Evolutionary conservation across 2,329 filamentous ascomycete species (phyloP).

Genomic region (Phoma sp.): DNA sequence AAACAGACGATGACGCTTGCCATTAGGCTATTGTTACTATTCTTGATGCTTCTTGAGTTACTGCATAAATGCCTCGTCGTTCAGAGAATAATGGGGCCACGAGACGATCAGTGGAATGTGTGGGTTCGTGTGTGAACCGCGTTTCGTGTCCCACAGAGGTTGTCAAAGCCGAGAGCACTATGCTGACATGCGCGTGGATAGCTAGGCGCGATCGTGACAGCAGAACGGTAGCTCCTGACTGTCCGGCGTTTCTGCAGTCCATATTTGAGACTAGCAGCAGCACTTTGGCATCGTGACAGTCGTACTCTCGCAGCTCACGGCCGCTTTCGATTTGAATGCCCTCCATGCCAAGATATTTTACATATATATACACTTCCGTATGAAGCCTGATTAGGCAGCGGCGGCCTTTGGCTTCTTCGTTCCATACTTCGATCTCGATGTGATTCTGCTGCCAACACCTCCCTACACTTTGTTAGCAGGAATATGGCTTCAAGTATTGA

Average conservation of each 20-base stretch:
- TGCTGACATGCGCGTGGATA: not conserved
- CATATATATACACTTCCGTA: constrained; percentile 28
- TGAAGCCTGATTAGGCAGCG: constrained; percentile 26
- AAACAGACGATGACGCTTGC: constrained; percentile 3
- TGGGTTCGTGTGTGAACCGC: not conserved
- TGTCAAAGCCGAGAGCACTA: not conserved
- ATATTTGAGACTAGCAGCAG: not conserved
- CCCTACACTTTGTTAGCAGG: constrained; percentile 64
- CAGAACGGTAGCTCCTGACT: not conserved
- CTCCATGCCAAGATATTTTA: constrained; percentile 37
- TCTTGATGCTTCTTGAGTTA: not conserved
- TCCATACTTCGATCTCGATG: constrained; percentile 92
- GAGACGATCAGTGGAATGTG: not conserved
- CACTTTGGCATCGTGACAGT: not conserved
- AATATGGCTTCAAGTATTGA: not conserved
- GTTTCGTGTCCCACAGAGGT: not conserved
- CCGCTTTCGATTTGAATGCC: constrained; percentile 29
- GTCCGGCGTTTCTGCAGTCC: not conserved
- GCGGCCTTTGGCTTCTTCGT: constrained; percentile 92
- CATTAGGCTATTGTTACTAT: constrained; percentile 7
- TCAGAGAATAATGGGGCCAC: too few species aligned
- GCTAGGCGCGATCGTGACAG: not conserved
- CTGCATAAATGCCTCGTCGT: not conserved
- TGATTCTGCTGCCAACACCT: constrained; percentile 84
- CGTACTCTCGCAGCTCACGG: constrained; percentile 1